Conservation (phyloP, 2,329 filamentous ascomycete species). For the Apiospora hydei region DNA sequence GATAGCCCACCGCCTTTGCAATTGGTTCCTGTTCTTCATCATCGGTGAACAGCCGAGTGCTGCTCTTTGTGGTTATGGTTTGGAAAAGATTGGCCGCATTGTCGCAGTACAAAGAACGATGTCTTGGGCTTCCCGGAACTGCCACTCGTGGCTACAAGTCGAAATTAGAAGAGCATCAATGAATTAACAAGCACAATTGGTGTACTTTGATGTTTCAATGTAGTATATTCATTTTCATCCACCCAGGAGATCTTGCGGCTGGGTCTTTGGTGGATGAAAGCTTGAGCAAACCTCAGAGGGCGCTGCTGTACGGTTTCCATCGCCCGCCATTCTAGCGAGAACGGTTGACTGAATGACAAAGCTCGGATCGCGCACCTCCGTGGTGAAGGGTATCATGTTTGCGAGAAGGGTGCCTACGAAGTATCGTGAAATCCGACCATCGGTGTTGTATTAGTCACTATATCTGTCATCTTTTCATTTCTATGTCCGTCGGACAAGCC, state of each 20-base stretch:
- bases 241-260: not conserved
- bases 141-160: not conserved
- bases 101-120: not conserved
- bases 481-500: not conserved
- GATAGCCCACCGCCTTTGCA: not conserved
- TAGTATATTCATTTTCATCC: not conserved
- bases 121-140: not conserved
- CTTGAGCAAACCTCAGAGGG: not conserved
- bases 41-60: not conserved
- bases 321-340: not conserved
- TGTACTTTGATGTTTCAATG: not conserved
- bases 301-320: not conserved
- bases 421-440: not conserved
- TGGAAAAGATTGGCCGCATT: not conserved
- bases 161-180: not conserved
- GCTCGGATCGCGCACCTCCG: not conserved
- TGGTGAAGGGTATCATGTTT: not conserved
- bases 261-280: not conserved
- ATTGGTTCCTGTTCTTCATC: not conserved
- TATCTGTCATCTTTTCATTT: not conserved
- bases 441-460: not conserved
- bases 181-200: not conserved
- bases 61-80: conserved; percentile 2
- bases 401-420: not conserved
- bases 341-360: no score